Evolutionary conservation across 208 protist species (phyloP).

Genomic region (Herpetomonas samuelpessoai): DNA sequence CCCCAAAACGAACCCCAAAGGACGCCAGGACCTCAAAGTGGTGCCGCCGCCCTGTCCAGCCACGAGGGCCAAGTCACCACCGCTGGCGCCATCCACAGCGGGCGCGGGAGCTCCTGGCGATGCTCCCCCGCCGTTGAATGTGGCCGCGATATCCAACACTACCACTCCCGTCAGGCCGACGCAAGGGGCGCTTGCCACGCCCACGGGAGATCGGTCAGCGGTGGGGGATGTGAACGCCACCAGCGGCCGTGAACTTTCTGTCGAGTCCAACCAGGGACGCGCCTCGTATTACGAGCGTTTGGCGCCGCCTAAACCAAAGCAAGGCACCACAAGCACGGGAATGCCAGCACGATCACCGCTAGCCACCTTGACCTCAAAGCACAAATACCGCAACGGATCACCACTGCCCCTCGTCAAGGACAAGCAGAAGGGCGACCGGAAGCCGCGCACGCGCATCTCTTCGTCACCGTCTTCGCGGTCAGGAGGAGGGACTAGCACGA

Average conservation of each 20-base stretch:
- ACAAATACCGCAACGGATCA: slow-evolving; percentile 82
- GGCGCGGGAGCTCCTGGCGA: background rate
- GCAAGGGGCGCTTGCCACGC: background rate
- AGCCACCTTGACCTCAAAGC: slow-evolving; percentile 59
- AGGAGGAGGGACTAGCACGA: background rate
- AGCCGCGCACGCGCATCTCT: slow-evolving; percentile 10
- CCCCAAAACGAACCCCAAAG: slow-evolving; percentile 50
- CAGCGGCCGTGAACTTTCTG: background rate
- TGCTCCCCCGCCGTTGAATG: background rate
- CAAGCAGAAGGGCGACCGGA: slow-evolving; percentile 23
- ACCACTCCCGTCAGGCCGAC: too few species aligned
- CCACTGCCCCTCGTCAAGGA: slow-evolving; percentile 60
- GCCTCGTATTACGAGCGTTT: slow-evolving; percentile 37
- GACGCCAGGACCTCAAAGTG: slow-evolving; percentile 43
- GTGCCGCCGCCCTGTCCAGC: slow-evolving; percentile 7
- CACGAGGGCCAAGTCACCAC: background rate
- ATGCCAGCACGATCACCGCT: slow-evolving; percentile 46
- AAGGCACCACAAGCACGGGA: slow-evolving; percentile 12
- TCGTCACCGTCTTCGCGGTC: slow-evolving; percentile 16
- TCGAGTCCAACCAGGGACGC: slow-evolving; percentile 10
- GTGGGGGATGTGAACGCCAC: background rate
- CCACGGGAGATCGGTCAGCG: background rate
- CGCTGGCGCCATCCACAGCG: background rate
- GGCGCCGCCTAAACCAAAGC: slow-evolving; percentile 25
- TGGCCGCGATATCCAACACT: slow-evolving; percentile 2